A percentile compares a stretch with the other conserved stretches of the same genome.
phyloP scores from a whole-genome alignment of 202 grass and related monocot species.

The Miscanthus sacchariflorus region DNA sequence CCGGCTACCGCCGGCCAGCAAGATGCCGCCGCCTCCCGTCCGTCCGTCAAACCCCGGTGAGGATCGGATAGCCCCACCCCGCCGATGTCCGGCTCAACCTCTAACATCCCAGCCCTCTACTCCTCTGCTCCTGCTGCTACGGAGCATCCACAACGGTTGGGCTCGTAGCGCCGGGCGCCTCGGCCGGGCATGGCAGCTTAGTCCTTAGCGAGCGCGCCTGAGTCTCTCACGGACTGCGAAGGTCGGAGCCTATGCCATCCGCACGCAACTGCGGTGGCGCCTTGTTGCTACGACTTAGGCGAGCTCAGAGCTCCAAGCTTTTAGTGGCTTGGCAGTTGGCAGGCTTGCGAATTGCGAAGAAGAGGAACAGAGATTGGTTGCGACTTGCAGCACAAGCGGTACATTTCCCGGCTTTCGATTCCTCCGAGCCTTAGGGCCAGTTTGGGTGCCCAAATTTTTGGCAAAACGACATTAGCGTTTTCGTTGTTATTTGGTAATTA shows the following conservation, averaged over 20 bases:
- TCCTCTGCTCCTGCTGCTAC: neutral
- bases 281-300: neutral
- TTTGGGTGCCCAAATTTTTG: too few relatives aligned
- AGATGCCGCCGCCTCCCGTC: neutral
- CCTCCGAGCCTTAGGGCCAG: neutral
- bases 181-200: neutral
- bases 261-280: neutral
- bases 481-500: too few relatives aligned
- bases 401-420: neutral
- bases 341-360: neutral
- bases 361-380: neutral
- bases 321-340: neutral
- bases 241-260: neutral
- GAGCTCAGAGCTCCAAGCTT: neutral
- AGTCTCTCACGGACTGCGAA: neutral
- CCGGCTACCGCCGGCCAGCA: neutral
- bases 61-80: neutral
- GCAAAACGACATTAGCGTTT: too few relatives aligned
- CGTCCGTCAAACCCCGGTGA: neutral
- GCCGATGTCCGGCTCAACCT: neutral
- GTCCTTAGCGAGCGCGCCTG: neutral
- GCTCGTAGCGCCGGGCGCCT: neutral
- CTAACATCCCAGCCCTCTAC: neutral
- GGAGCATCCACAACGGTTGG: neutral
- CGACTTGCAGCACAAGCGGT: neutral